Evolutionary conservation across 2,329 filamentous ascomycete genomes (phyloP), one percentile per base, ranked within the genome.

Genomic region (Ophiostoma montium): DNA sequence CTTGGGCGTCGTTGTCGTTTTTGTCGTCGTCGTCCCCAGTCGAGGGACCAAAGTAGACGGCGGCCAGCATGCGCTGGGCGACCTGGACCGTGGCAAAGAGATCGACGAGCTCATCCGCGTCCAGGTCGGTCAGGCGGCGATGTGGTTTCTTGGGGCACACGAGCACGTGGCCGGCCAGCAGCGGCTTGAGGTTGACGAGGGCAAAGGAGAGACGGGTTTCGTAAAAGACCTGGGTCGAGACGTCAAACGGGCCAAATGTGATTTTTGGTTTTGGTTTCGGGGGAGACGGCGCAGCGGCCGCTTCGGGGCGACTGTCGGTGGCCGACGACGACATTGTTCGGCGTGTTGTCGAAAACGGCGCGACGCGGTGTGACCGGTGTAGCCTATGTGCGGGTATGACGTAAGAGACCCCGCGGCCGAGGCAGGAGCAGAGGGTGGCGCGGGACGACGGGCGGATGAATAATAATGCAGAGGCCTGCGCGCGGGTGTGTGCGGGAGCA

Each of bases 151-250:
- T 74, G 0, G 92, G 87, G 56, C 85, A 95, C 53, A 98, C 77
- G 31, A 98, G 84, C 53, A 96, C 82, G 68, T 98, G 92, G 50
- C 92, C 92, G 0, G 89, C 88, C 2, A 95, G 75, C 35, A 98
- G 77, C 21, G 92, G 92, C 67, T 95, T 95, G 62, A 96, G 78
- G 68, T 98, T 98, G 51, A 96, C 89, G 54, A 96, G 74, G 48
- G 86, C 88, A 68, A 88, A 95, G 57, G 82, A 86, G 59, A 84
- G 74, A 1, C 76, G 72, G 1, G 89, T 94, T 56, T 73, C 72
- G 65, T 94, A 78, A 70, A 96, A 96, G 69, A 95, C 86, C 84
- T 95, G 85, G 16, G 77, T 70, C 12, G 84, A 85, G 49, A 94
- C 84, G 51, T 84, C 70, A 60, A 84, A 89, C 9, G 80, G 75